Evolutionary conservation across 768 basidiomycete species (phyloP).

Genomic region (Tylopilus balloui): DNA sequence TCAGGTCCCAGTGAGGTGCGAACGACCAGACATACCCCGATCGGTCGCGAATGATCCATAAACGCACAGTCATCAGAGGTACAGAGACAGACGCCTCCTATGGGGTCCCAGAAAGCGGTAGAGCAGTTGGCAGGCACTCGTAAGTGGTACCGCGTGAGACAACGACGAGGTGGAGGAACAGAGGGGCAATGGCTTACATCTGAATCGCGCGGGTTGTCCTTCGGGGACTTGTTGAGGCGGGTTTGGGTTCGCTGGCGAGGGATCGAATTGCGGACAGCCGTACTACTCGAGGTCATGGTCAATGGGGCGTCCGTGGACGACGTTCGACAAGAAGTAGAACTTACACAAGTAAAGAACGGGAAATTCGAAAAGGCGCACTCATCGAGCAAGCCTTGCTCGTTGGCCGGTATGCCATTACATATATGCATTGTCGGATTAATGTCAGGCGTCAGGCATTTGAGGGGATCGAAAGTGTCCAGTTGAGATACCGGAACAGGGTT

Average conservation of each 20-base stretch:
- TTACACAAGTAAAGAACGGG: neutral
- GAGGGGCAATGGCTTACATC: constrained; percentile 45
- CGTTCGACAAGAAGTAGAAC: neutral
- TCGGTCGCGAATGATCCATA: constrained; percentile 55
- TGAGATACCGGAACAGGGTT: neutral
- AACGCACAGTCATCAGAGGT: constrained; percentile 54
- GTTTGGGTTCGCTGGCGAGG: neutral
- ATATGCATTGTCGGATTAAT: neutral
- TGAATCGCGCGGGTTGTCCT: constrained; percentile 41
- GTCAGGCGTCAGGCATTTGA: neutral
- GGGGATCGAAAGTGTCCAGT: neutral
- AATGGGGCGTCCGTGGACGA: neutral
- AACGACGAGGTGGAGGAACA: neutral
- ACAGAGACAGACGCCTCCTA: constrained; percentile 62
- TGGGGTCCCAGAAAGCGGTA: constrained; percentile 79
- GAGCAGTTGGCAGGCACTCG: constrained; percentile 48
- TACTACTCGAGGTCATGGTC: neutral
- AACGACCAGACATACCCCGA: constrained; percentile 46
- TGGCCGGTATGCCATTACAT: neutral
- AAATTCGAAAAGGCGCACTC: neutral
- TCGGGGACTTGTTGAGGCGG: neutral
- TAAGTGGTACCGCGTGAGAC: neutral
- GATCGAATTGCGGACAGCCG: neutral
- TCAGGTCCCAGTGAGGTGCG: neutral
- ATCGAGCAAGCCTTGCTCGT: neutral